These are phyloP conservation scores for Fusarium zealandicum DNA, from an alignment of 2,329 filamentous ascomycete species.

Conservation along the genomic window DNA sequence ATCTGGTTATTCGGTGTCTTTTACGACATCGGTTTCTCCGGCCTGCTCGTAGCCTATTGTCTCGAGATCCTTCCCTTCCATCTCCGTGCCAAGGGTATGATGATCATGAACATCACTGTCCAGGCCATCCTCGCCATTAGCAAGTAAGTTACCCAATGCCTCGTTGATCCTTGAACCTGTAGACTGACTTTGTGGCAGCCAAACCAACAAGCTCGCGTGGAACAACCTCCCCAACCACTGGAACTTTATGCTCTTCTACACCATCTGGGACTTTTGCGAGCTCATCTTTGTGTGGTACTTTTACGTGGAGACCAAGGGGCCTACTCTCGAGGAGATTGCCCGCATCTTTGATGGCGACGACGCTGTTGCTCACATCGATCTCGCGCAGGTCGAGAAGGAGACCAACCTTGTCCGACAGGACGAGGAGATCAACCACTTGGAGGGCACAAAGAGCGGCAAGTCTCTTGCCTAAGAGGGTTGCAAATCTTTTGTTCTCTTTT, in stretches of 20 bases:
- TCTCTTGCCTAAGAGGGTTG: constrained; percentile 13
- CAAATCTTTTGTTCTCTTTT: too few species aligned
- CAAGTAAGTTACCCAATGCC: constrained; percentile 52
- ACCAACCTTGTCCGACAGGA: constrained; percentile 41
- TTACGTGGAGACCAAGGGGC: constrained; percentile 74
- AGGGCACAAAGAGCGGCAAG: constrained; percentile 22
- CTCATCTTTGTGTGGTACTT: constrained; percentile 70
- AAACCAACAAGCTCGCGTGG: constrained; percentile 71
- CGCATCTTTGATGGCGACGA: constrained; percentile 74
- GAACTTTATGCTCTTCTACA: constrained; percentile 73
- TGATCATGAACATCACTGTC: constrained; percentile 70
- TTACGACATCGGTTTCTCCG: constrained; percentile 67
- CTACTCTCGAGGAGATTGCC: constrained; percentile 68
- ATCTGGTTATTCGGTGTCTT: constrained; percentile 67
- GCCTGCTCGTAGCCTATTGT: constrained; percentile 64
- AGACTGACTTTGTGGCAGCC: constrained; percentile 46
- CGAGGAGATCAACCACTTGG: constrained; percentile 21
- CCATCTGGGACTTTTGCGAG: constrained; percentile 67
- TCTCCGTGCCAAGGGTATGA: constrained; percentile 65
- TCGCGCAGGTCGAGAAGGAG: constrained; percentile 64
- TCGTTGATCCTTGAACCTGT: neutral
- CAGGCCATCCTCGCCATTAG: constrained; percentile 68
- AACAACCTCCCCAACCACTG: constrained; percentile 65
- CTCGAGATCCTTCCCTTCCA: constrained; percentile 66
- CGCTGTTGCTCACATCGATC: constrained; percentile 61